phyloP scores from a whole-genome alignment of 169 alveolate genomes.

The Babesia ovis region DNA sequence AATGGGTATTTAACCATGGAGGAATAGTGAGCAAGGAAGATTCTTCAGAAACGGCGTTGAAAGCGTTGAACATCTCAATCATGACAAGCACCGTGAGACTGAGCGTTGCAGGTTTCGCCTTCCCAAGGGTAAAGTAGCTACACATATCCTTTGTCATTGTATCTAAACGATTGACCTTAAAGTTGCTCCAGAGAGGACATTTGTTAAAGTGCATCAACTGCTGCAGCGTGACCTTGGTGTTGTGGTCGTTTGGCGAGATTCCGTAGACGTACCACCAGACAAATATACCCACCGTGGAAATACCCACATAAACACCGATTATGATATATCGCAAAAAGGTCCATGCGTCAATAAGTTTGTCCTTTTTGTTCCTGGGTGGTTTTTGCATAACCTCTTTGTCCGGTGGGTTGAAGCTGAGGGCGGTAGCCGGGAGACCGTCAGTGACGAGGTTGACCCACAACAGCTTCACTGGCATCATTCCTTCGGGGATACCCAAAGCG shows the following conservation, averaged over 20 bases:
- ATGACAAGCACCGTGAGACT: conserved; percentile 94
- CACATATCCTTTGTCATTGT: conserved; percentile 91
- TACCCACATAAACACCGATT: conserved; percentile 97
- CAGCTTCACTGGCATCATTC: conserved; percentile 97
- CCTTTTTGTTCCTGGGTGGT: conserved; percentile 96
- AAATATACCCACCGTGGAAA: conserved; percentile 97
- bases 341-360: conserved; percentile 92
- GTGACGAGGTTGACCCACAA: conserved; percentile 99
- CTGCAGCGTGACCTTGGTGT: conserved; percentile 88
- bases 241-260: conserved; percentile 89
- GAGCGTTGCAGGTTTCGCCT: conserved; percentile 95
- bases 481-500: conserved; percentile 96
- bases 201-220: conserved; percentile 85
- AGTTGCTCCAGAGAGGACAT: conserved; percentile 87
- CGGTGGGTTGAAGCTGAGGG: conserved; percentile 99
- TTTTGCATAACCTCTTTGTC: conserved; percentile 96
- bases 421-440: conserved; percentile 99
- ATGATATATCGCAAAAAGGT: conserved; percentile 91
- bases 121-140: conserved; percentile 95
- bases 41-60: conserved; percentile 97
- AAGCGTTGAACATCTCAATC: conserved; percentile 98
- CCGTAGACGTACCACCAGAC: conserved; percentile 91
- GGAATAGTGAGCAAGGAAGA: conserved; percentile 92
- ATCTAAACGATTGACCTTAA: conserved; percentile 76
- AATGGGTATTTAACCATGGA: conserved; percentile 95